phyloP scores from a whole-genome alignment of 208 protist genomes.

The Entamoeba histolytica region DNA sequence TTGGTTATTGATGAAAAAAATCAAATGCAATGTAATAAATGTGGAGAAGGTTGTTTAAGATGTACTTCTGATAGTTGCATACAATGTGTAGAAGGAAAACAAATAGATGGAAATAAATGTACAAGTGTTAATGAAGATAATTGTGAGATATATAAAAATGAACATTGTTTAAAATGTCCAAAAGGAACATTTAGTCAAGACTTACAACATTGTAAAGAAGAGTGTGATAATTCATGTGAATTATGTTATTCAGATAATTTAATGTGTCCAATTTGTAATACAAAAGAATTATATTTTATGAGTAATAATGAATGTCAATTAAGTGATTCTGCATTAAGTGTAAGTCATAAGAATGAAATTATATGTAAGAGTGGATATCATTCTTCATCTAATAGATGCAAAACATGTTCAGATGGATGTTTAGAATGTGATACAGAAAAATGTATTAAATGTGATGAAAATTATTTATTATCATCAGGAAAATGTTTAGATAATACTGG shows the following conservation, averaged over 20 bases:
- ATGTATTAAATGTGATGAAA: neutral
- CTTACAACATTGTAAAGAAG: neutral
- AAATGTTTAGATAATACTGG: neutral
- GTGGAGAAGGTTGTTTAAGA: neutral
- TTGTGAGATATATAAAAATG: neutral
- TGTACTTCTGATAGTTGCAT: neutral
- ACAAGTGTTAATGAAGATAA: neutral
- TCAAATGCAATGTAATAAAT: neutral
- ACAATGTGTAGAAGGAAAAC: neutral
- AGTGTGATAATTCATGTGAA: neutral
- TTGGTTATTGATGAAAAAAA: neutral
- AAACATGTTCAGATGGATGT: neutral
- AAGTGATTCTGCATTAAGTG: neutral
- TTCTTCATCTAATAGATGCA: neutral
- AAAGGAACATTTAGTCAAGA: neutral
- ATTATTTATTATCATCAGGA: neutral
- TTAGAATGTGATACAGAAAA: neutral
- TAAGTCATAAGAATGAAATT: neutral
- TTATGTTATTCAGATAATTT: too few relatives aligned
- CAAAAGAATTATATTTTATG: too few relatives aligned
- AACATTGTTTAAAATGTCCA: neutral
- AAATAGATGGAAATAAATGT: neutral
- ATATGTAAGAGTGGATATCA: neutral
- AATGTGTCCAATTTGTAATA: too few relatives aligned
- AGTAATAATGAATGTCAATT: neutral